Evolutionary conservation across 1,139 yeast genomes (phyloP).

Genomic region (Lodderomyces beijingensis): DNA sequence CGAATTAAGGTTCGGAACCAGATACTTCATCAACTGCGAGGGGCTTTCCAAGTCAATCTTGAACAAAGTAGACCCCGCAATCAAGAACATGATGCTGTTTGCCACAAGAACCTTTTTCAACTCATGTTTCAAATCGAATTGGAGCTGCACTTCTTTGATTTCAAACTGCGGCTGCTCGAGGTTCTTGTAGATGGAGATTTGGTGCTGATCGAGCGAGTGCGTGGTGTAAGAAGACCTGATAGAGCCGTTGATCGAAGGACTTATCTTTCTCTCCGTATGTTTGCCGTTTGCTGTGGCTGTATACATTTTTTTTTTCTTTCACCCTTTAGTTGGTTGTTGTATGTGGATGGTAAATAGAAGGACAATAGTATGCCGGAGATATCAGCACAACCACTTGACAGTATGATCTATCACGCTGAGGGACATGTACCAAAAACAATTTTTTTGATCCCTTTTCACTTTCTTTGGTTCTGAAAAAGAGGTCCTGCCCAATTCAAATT

Average conservation of each 20-base stretch:
- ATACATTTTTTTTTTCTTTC: too few relatives aligned
- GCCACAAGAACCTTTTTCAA: conserved; percentile 26
- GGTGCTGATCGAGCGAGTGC: conserved; percentile 13
- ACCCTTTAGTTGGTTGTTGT: too few relatives aligned
- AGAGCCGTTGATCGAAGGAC: conserved; percentile 5
- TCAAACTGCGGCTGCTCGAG: conserved; percentile 25
- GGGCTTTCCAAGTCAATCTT: conserved; percentile 38
- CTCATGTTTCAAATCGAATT: conserved; percentile 29
- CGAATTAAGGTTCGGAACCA: conserved; percentile 17
- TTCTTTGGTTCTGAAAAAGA: too few relatives aligned
- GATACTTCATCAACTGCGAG: conserved; percentile 26
- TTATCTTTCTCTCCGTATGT: background rate
- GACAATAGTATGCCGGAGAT: too few relatives aligned
- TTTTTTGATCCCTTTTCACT: too few relatives aligned
- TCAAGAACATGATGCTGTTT: conserved; percentile 34
- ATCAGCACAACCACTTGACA: too few relatives aligned
- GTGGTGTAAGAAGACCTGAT: conserved; percentile 10
- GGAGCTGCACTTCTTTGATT: conserved; percentile 42
- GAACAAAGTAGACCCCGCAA: conserved; percentile 20
- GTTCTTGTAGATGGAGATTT: conserved; percentile 11
- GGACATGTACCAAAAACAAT: too few relatives aligned
- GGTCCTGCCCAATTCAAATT: too few relatives aligned
- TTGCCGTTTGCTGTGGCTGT: background rate
- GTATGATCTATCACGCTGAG: too few relatives aligned
- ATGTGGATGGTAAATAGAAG: too few relatives aligned